Percentiles rank a stretch among this genome's conserved stretches.
These are phyloP conservation scores for Candida frijolesensis DNA, from an alignment of 1,139 yeast genomes.

Conservation along the genomic window DNA sequence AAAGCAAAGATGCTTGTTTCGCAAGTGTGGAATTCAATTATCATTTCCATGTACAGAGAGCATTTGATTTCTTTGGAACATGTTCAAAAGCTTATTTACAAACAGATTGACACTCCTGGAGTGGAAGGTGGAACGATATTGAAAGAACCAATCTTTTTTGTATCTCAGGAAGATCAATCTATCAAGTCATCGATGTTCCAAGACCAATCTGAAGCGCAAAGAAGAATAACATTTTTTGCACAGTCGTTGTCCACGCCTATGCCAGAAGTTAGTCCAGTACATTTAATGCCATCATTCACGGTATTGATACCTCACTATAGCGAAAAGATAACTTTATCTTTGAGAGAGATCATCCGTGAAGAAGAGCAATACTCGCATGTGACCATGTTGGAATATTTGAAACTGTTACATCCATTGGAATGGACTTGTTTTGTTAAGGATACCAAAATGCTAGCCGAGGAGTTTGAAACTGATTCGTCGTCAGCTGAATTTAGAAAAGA, in stretches of 20 bases:
- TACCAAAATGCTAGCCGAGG: conserved; percentile 51
- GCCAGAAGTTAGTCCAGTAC: conserved; percentile 46
- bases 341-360: conserved; percentile 49
- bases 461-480: conserved; percentile 35
- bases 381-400: conserved; percentile 53
- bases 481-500: conserved; percentile 23
- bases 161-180: conserved; percentile 53
- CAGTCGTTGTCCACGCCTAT: conserved; percentile 56
- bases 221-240: conserved; percentile 57
- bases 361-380: conserved; percentile 52
- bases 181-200: conserved; percentile 34
- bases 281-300: conserved; percentile 52
- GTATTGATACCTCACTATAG: conserved; percentile 55
- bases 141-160: conserved; percentile 51
- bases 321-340: conserved; percentile 50
- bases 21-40: conserved; percentile 55
- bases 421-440: conserved; percentile 56
- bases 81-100: conserved; percentile 49
- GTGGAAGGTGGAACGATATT: conserved; percentile 28
- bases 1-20: conserved; percentile 43
- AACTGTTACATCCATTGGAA: conserved; percentile 51
- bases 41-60: conserved; percentile 60
- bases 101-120: conserved; percentile 29
- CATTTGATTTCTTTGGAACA: conserved; percentile 54
- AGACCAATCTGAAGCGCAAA: conserved; percentile 47